phyloP scores from a whole-genome alignment of 2,329 filamentous ascomycete genomes.

The Aspergillus pseudotamarii region DNA sequence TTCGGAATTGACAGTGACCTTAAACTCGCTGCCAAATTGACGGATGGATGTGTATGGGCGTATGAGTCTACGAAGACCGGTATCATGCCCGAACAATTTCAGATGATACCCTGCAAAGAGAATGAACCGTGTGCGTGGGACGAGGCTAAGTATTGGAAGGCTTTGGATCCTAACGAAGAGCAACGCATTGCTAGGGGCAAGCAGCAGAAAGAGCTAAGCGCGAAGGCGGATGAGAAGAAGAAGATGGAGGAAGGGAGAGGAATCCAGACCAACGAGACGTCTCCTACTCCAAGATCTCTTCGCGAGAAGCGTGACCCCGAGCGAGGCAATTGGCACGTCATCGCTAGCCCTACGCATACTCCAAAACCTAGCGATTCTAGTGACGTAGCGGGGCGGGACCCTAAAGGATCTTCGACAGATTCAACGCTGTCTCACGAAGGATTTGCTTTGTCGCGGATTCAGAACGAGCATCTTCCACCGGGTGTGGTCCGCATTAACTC shows the following conservation, averaged over 20 bases:
- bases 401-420: constrained; percentile 13
- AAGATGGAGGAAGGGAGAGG: not conserved
- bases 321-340: constrained; percentile 25
- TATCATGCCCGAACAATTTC: constrained; percentile 64
- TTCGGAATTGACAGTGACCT: constrained; percentile 59
- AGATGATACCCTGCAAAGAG: constrained; percentile 54
- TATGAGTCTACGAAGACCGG: constrained; percentile 60
- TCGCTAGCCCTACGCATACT: constrained; percentile 2
- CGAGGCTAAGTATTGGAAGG: constrained; percentile 53
- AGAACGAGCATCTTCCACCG: constrained; percentile 46
- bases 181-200: constrained; percentile 30
- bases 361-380: not conserved
- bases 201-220: constrained; percentile 23
- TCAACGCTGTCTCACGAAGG: constrained; percentile 41
- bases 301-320: constrained; percentile 4
- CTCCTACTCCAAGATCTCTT: not conserved
- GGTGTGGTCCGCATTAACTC: constrained; percentile 44
- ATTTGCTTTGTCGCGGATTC: constrained; percentile 42
- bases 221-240: constrained; percentile 7
- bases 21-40: constrained; percentile 58
- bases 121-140: constrained; percentile 55
- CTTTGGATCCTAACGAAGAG: constrained; percentile 40
- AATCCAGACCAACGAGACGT: not conserved
- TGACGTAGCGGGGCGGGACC: constrained; percentile 9
- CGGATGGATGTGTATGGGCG: constrained; percentile 65